Evolutionary conservation across 306 rosid species (phyloP).

Genomic region (cucumber (Cucumis sativus)): Cucumber_9930_V3 NC_026657.2:419001-419500

Average conservation of each 20-base stretch:
- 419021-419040: too few relatives aligned
- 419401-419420: constrained; percentile 89
- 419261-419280: not conserved
- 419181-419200: too few relatives aligned
- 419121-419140: not conserved
- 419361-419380: constrained; percentile 21
- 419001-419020: too few relatives aligned
- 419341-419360: not conserved
- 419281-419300: not conserved
- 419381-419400: constrained; percentile 93
- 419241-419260: too few relatives aligned
- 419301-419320: constrained; percentile 7
- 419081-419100: not conserved
- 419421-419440: constrained; percentile 93
- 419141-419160: too few relatives aligned
- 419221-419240: too few relatives aligned
- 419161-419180: too few relatives aligned
- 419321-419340: not conserved
- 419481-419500: constrained; percentile 63
- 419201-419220: too few relatives aligned
- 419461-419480: constrained; percentile 81
- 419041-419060: not conserved
- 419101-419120: not conserved
- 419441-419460: constrained; percentile 94
- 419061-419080: not conserved